Evolutionary conservation across 202 grass and related monocot species (phyloP), one percentile per base, ranked within the genome.

Genomic region (Eragrostis tef): DNA sequence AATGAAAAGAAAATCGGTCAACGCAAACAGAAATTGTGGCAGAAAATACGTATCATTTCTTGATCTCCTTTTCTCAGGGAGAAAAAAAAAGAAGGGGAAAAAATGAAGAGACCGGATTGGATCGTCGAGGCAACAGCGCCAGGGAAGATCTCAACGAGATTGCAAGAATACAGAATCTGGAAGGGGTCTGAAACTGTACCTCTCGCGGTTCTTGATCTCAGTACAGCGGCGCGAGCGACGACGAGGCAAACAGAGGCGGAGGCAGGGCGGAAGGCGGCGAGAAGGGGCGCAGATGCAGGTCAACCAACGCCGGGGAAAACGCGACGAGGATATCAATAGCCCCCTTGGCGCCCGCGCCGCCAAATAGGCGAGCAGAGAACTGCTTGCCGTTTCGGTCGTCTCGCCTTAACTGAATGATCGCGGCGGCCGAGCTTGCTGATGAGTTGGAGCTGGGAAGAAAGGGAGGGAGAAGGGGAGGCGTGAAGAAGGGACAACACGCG

Each of bases 351-450:
- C 13, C 13, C 3, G 6, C 41, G n/a, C n/a, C 65, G 45, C 11
- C 34, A 17, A 64, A 45, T 17, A 17, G 25, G 62, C 9, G 60
- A 67, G 25, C 21, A 58, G 42, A 1, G 10, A 71, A 50, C 67
- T 15, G 67, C 43, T 25, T 71, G 44, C 71, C 14, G 5, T 36
- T 59, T 43, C 4, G 29, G 9, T 8, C 7, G 51, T 14, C 20
- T 14, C 31, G 20, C 52, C n/a, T 44, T 6, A 75, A 24, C 72
- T 25, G 72, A 44, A 75, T 10, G 36, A 44, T 16, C 13, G 72
- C 57, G 57, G 57, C 57, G 54, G 26, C 25, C 54, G 80, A 41
- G 46, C 59, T 66, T 63, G 47, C 70, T 54, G 78, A 74, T 43
- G 69, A 64, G 80, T 42, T 73, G 62, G 74, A 64, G 46, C 15